These are phyloP conservation scores for Phylloporus sp. DNA, from an alignment of 768 basidiomycete species.

Conservation along the genomic window DNA sequence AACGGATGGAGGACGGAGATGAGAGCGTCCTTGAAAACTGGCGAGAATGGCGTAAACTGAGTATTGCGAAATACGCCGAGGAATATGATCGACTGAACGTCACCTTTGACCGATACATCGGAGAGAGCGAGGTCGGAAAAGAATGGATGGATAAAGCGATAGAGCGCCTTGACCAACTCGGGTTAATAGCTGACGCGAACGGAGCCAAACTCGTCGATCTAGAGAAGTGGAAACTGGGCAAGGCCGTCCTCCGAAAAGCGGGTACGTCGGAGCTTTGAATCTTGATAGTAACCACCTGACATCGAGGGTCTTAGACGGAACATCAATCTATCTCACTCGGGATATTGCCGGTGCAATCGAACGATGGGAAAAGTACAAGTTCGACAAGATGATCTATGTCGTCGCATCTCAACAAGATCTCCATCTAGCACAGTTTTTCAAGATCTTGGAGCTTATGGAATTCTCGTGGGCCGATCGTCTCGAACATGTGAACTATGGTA, in stretches of 20 bases:
- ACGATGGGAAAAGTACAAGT: slow-evolving; percentile 88
- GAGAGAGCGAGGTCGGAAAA: slow-evolving; percentile 79
- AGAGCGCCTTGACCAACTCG: slow-evolving; percentile 60
- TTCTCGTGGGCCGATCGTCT: slow-evolving; percentile 82
- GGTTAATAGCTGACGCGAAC: slow-evolving; percentile 70
- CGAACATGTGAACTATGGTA: slow-evolving; percentile 86
- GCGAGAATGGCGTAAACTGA: slow-evolving; percentile 89
- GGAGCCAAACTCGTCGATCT: slow-evolving; percentile 87
- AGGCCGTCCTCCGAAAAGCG: slow-evolving; percentile 83
- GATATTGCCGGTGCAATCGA: slow-evolving; percentile 94
- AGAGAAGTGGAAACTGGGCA: slow-evolving; percentile 87
- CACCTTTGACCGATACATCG: slow-evolving; percentile 86
- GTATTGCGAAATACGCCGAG: slow-evolving; percentile 82
- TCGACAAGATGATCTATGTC: slow-evolving; percentile 92
- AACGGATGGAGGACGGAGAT: slow-evolving; percentile 92
- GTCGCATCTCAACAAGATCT: slow-evolving; percentile 84
- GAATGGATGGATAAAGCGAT: slow-evolving; percentile 73
- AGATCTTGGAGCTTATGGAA: slow-evolving; percentile 85
- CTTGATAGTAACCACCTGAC: background rate
- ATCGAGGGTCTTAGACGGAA: slow-evolving; percentile 59
- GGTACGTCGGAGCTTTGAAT: slow-evolving; percentile 38
- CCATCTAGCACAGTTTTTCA: slow-evolving; percentile 90
- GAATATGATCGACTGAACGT: slow-evolving; percentile 90
- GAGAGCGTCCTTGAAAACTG: slow-evolving; percentile 80
- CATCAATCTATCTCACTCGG: slow-evolving; percentile 90